Conservation (phyloP, 2,329 filamentous ascomycete genomes). For the Penicillium nordicum region DNA sequence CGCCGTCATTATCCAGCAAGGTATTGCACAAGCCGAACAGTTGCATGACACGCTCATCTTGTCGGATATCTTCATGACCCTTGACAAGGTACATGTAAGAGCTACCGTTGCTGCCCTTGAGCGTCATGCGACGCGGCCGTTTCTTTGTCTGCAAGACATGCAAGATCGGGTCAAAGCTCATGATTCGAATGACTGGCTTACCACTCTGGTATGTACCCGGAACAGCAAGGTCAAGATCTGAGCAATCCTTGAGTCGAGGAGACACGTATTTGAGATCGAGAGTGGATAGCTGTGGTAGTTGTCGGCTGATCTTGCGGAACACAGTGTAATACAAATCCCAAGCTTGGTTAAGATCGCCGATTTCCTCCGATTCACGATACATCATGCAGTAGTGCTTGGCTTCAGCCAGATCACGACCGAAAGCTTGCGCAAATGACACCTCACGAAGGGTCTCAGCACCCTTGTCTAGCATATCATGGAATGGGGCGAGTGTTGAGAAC, state of each 20-base stretch:
- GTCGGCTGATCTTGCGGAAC: slow-evolving; percentile 90
- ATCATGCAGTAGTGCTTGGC: slow-evolving; percentile 94
- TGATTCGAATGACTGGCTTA: slow-evolving; percentile 76
- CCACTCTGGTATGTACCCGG: slow-evolving; percentile 87
- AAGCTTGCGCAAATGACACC: slow-evolving; percentile 95
- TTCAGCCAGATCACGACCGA: slow-evolving; percentile 90
- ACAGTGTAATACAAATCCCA: slow-evolving; percentile 99
- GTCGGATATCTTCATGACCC: slow-evolving; percentile 98
- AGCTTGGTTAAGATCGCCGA: slow-evolving; percentile 92
- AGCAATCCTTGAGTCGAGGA: slow-evolving; percentile 80
- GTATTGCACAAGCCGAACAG: slow-evolving; percentile 98
- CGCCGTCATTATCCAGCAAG: slow-evolving; percentile 84
- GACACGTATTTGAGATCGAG: slow-evolving; percentile 96
- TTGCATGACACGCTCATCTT: slow-evolving; percentile 99
- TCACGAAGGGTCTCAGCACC: slow-evolving; percentile 92
- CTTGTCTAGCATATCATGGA: slow-evolving; percentile 86
- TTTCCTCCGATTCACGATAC: slow-evolving; percentile 82
- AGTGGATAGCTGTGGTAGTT: slow-evolving; percentile 86
- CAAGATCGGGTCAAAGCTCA: slow-evolving; percentile 84
- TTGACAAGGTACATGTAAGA: slow-evolving; percentile 89
- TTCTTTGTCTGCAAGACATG: slow-evolving; percentile 97
- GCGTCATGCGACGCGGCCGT: slow-evolving; percentile 80
- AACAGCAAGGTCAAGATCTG: slow-evolving; percentile 87
- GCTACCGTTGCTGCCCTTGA: slow-evolving; percentile 83
- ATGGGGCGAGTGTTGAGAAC: slow-evolving; percentile 83